phyloP scores from a whole-genome alignment of 1,284 basidiomycete genomes.

The Naganishia liquefaciens region DNA sequence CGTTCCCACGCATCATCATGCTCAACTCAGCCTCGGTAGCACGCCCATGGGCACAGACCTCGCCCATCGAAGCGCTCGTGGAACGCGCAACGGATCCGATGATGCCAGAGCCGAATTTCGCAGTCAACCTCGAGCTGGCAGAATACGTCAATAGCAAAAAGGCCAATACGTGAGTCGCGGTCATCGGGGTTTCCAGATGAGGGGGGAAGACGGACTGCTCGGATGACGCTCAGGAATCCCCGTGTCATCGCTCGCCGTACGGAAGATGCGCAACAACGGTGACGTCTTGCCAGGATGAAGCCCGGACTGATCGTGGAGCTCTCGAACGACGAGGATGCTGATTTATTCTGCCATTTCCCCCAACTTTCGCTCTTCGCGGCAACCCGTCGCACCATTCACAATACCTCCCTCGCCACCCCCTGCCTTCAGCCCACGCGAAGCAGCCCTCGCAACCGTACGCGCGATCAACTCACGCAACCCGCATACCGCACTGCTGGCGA shows the following conservation, averaged over 20 bases:
- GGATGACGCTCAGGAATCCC: background rate
- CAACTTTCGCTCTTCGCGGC: no score
- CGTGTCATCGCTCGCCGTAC: background rate
- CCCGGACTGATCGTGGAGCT: no score
- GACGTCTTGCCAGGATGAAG: no score
- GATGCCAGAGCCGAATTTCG: constrained; percentile 84
- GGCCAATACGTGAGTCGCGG: constrained; percentile 78
- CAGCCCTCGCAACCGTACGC: constrained; percentile 77
- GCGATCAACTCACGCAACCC: constrained; percentile 86
- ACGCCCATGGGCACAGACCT: constrained; percentile 46
- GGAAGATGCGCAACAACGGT: no score
- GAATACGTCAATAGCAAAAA: constrained; percentile 93
- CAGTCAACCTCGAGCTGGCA: constrained; percentile 88
- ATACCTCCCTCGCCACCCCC: background rate
- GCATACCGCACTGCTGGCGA: constrained; percentile 78
- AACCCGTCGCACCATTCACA: background rate
- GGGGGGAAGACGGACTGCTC: no score
- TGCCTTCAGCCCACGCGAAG: constrained; percentile 72
- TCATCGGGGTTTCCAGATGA: background rate
- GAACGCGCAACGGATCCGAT: constrained; percentile 85
- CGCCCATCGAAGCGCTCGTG: constrained; percentile 48
- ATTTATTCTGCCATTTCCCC: no score
- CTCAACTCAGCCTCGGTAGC: constrained; percentile 29
- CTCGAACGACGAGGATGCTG: no score
- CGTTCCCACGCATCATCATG: no score